Base-by-base conservation (phyloP, 345 rosid genomes). In the Gossypium thurberi region DNA sequence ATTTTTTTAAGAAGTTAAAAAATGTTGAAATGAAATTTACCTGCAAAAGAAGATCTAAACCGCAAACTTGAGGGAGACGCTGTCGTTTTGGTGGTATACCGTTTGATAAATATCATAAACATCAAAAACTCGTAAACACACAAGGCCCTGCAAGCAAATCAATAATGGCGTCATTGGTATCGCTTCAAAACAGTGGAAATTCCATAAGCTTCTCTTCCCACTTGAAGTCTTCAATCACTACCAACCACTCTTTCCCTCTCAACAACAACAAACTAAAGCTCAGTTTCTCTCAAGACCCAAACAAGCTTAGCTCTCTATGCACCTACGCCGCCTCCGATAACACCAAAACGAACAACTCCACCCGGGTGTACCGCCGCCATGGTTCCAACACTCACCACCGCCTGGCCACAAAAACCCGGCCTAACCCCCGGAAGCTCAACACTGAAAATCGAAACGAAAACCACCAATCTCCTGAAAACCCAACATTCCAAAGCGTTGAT, bases 331-430 rank as follows among this genome's bases (percentile, higher is more conserved):
- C 70, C 23, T 78, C 84, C 25, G 72, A 71, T 20, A 47, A 83
- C 43, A 74, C 15, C 51, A 42, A 44, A 33, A 73, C 40, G 51
- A 43, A 50, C 52, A 50, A 74, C 65, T 1, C 82, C 70, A 17
- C 73, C 75, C 76, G 73, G 55, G 23, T 71, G 12, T 74, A 81
- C 67, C 86, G 87, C 65, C 83, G 81, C 75, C 77, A 21, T 20
- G 55, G 70, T 46, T 52, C 23, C 20, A 12, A 53, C 11, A 65
- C 53, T 65, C 70, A 47, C 8, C 69, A 47, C 8, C 69, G 65
- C 10, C 50, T 14, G 13, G n/a, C 65, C 52, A 26, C 70, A 57
- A 44, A 47, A 10, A 26, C 18, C 57, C 78, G 74, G 44, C 74
- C 71, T 12, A 46, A 33, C 55, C 57, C 64, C 26, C 73, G 33